Evolutionary conservation across 1,284 basidiomycete genomes (phyloP), one percentile per base, ranked within the genome.

Genomic region (Malassezia nana): DNA sequence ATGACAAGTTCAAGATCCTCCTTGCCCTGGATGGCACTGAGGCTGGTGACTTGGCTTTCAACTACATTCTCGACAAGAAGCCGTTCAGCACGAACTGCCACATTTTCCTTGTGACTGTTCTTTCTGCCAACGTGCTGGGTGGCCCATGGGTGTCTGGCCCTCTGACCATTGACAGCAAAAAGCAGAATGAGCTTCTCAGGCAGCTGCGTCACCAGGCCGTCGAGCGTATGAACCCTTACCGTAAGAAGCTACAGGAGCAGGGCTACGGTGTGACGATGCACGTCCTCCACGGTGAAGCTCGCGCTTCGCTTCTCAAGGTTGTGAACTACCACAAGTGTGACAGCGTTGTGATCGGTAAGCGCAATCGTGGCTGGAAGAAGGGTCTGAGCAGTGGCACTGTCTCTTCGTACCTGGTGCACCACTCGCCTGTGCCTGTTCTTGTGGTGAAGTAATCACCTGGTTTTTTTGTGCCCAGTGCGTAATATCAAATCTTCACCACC

Each of bases 21-120:
- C 52, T 71, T 29, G 70, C 68, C 8, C 60, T 71, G 25, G 70
- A 72, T 35, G 68, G 67, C 24, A 66, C 67, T 25, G 70, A 72
- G 35, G 65, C 68, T 8, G 67, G 68, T 22, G 69, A 69, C 46
- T 65, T 66, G 42, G 66, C 66, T 9, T 69, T 64, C 59, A 59
- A 62, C 40, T 70, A 66, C 45, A 45, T 69, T 4, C 52, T 70
- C 26, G 55, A 60, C 25, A 66, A 59, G 58, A 64, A 63, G 42
- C 50, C 64, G 1, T 53, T 70, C 15, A 29, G 31, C 4, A 58
- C 55, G 9, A 55, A 62, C 42, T 58, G 58, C 51, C 69, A 72
- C 42, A 59, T 72, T 13, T 69, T 72, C 60, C 55, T 55, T 42
- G 39, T 60, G 52, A 68, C 69, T 16, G 66, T 72, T 6, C 58